Evolutionary conservation across 257 asterid genomes (phyloP).

Genomic region (Fraxinus pennsylvanica): DNA sequence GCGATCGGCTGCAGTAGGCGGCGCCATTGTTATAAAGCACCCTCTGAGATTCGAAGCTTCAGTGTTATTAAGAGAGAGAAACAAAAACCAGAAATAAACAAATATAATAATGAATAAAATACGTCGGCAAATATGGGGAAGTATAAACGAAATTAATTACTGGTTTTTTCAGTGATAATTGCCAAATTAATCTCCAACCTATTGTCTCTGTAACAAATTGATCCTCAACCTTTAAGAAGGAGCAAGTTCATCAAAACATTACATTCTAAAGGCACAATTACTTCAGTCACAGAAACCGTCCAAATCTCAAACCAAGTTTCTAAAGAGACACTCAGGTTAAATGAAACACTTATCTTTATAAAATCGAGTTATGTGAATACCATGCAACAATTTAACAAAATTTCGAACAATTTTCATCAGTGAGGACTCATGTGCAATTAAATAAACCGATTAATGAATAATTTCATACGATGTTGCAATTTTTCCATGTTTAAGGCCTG

Average conservation of each 20-base stretch:
- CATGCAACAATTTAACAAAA: background rate
- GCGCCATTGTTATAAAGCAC: slow-evolving; percentile 56
- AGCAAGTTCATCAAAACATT: background rate
- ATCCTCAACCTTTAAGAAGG: background rate
- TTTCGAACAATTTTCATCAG: background rate
- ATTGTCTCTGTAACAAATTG: background rate
- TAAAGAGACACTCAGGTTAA: background rate
- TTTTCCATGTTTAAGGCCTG: no score
- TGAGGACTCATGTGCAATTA: no score
- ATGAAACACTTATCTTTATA: no score
- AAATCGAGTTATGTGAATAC: no score
- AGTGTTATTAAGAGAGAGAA: slow-evolving; percentile 41
- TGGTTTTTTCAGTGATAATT: background rate
- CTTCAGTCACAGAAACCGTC: no score
- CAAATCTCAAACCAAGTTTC: background rate
- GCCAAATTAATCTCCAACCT: background rate
- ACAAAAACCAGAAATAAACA: background rate
- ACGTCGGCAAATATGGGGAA: slow-evolving; percentile 53
- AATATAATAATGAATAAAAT: slow-evolving; percentile 22
- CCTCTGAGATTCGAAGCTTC: slow-evolving; percentile 69
- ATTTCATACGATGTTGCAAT: no score
- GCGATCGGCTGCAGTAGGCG: slow-evolving; percentile 39
- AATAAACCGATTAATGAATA: no score
- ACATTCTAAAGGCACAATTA: background rate
- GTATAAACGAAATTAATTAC: slow-evolving; percentile 21